Conservation (phyloP, 1,139 yeast species). For the Hansenula anomala region DNA sequence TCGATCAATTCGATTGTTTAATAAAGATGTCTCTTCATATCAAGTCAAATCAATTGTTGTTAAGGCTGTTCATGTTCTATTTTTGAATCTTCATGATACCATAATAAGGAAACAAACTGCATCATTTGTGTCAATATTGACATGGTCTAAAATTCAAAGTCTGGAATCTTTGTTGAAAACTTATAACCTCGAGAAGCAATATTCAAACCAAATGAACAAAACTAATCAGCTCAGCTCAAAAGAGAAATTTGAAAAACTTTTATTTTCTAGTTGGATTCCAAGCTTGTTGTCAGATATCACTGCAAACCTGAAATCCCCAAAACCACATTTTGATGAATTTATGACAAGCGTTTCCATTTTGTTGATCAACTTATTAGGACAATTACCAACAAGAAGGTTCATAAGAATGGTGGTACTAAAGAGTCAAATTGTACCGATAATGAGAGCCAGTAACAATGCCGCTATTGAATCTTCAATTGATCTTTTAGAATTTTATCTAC, state of each 20-base stretch:
- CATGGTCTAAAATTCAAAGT: constrained; percentile 30
- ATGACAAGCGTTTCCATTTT: background rate
- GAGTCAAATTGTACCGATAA: background rate
- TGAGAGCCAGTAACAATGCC: background rate
- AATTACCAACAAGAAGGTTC: background rate
- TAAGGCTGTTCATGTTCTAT: constrained; percentile 3
- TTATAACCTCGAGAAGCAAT: constrained; percentile 2
- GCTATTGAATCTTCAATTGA: no score
- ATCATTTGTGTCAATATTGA: constrained; percentile 34
- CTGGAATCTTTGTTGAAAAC: constrained; percentile 14
- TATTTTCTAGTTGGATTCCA: constrained; percentile 22
- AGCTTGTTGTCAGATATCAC: constrained; percentile 2
- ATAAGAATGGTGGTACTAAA: background rate
- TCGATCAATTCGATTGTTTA: constrained; percentile 13
- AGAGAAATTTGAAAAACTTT: constrained; percentile 13
- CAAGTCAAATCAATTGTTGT: constrained; percentile 4
- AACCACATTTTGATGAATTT: background rate
- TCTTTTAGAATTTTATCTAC: constrained; percentile 25
- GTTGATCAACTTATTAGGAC: background rate
- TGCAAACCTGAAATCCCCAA: background rate
- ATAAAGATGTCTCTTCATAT: constrained; percentile 4
- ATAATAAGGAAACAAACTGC: constrained; percentile 25
- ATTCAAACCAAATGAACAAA: constrained; percentile 11
- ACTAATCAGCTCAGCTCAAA: constrained; percentile 15
- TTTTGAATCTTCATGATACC: constrained; percentile 1